Base-by-base conservation (phyloP, 208 protist species). In the Acanthamoeba healyi region DNA sequence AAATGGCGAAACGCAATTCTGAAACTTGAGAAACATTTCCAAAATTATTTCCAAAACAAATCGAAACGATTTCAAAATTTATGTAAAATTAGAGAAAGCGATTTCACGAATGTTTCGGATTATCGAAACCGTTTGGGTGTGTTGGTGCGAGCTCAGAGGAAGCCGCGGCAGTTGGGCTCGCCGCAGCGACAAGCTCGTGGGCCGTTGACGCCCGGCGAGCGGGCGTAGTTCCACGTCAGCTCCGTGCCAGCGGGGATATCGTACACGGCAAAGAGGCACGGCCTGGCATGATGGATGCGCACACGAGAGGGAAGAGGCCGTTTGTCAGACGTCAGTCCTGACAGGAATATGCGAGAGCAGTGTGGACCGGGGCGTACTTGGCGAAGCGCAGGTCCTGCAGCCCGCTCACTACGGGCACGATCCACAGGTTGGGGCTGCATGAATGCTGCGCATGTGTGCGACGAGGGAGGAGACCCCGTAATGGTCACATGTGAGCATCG, bases 211-310 rank as follows among this genome's bases (percentile, higher is more conserved):
- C 29, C 49, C 49, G 49, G 61, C 61, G 9, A 29, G 7, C 6
- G 19, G 61, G 61, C 61, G 29, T 70, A 70, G 61, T 70, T 10
- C 61, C 61, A 70, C 61, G 61, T 70, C 14, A 70, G 61, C 61
- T 70, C 61, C 19, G 61, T 70, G 26, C 22, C 22, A 10, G 61
- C 61, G 14, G 61, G 61, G 29, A 70, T 70, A 24, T 70, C 61
- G 22, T 29, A 70, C 29, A 24, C 61, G 7, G 61, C 61, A 70
- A 70, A 70, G 22, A 70, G n/a, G 61, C 61, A 70, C 7, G 6
- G 61, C n/a, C 61, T 70, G 61, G n/a, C n/a, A n/a, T n/a, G n/a
- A n/a, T n/a, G n/a, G n/a, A n/a, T n/a, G n/a, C n/a, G n/a, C n/a
- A n/a, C n/a, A n/a, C n/a, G n/a, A n/a, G n/a, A n/a, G n/a, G n/a